phyloP scores from a whole-genome alignment of 305 asterid genomes.

The Euphrasia arctica region DNA sequence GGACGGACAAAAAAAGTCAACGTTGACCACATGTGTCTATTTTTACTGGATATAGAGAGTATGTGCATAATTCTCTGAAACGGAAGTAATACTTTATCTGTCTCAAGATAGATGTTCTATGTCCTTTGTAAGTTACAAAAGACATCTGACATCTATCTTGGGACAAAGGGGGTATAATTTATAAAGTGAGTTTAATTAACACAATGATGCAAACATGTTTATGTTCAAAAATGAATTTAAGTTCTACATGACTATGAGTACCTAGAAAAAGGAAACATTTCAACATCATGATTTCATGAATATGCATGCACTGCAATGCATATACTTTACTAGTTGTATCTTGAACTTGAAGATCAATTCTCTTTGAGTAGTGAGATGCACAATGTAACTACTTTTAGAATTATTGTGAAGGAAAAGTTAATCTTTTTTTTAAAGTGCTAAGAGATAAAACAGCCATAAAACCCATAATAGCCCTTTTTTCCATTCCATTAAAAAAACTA shows the following conservation, averaged over 20 bases:
- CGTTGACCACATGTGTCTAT: no score
- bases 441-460: conserved; percentile 27
- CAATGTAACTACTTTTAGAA: conserved; percentile 34
- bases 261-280: not conserved
- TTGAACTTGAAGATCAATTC: conserved; percentile 25
- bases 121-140: no score
- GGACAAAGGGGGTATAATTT: no score
- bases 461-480: conserved; percentile 31
- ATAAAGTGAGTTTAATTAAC: no score
- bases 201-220: no score
- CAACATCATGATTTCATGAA: conserved; percentile 31
- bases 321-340: conserved; percentile 32
- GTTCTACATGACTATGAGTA: not conserved
- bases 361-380: conserved; percentile 20
- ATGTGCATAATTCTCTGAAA: no score
- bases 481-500: not conserved
- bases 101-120: no score
- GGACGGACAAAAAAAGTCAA: no score
- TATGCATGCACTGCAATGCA: conserved; percentile 24
- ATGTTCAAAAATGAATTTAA: no score
- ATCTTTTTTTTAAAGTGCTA: conserved; percentile 37
- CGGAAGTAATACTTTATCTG: no score
- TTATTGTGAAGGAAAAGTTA: conserved; percentile 49
- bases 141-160: no score
- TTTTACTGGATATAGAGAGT: no score